Evolutionary conservation across 2,329 filamentous ascomycete species (phyloP), one percentile per base, ranked within the genome.

Genomic region (Aureobasidium leucospermi): DNA sequence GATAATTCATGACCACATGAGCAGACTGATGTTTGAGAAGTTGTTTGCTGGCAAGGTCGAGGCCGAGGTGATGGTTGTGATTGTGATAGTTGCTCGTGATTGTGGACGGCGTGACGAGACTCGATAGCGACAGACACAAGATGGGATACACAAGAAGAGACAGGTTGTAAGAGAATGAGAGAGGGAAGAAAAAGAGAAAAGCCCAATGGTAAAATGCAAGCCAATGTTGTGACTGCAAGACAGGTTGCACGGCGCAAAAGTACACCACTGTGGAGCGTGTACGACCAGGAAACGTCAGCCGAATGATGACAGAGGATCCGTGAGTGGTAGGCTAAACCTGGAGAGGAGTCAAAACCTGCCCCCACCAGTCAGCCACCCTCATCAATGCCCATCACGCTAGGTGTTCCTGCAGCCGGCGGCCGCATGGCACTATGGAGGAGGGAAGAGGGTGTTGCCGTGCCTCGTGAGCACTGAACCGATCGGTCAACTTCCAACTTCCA

Each of bases 251-350:
- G 53, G 53, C 53, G 53, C 41, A 45, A 56, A 56, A 34, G 52
- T 41, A 47, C 53, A 57, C 41, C 31, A 47, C 29, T 56, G 52
- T 56, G 52, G 52, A 56, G 52, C 52, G 52, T 47, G 53, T 57
- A 47, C 53, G 43, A 57, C 53, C 53, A 47, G 42, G 42, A 16
- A 57, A 57, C 53, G 32, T 47, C 42, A 57, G 53, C 42, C 53
- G 53, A 57, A 45, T 56, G 52, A 56, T 56, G 52, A 56, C 52
- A 56, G 52, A 45, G 31, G 39, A 31, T 39, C 10, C 48, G 32
- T 39, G n/a, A 15, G 43, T 57, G 53, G 53, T 56, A 57, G 53
- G 43, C 53, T 57, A 57, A 57, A 47, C 48, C 53, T 57, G 53
- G 53, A 57, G 53, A 39, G 43, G 53, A 32, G 47, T 7, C 29